phyloP scores from a whole-genome alignment of 495 filamentous ascomycete genomes.

The Tuber brumale region DNA sequence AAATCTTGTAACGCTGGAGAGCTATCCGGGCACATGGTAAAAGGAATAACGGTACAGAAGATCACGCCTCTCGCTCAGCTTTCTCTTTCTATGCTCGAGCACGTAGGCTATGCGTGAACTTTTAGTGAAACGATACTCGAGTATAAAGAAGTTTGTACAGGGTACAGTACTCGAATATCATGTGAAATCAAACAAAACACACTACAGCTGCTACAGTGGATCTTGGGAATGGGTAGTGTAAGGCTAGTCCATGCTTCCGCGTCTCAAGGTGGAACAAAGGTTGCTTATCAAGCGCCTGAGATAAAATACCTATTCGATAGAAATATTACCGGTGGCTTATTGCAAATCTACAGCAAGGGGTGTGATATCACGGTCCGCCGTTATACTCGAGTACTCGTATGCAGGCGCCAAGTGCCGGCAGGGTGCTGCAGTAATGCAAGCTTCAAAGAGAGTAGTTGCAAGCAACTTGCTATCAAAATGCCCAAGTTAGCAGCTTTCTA shows the following conservation, averaged over 20 bases:
- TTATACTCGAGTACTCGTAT: too few relatives aligned
- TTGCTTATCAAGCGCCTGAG: neutral
- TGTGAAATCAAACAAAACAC: neutral
- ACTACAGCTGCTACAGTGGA: neutral
- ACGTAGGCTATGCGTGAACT: neutral
- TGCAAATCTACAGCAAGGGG: neutral
- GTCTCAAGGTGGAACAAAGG: neutral
- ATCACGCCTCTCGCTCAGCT: neutral
- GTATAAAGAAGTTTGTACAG: neutral
- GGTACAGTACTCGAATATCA: neutral
- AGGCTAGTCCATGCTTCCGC: neutral
- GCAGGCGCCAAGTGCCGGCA: neutral
- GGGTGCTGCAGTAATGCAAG: neutral
- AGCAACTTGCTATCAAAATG: neutral
- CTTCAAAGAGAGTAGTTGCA: neutral
- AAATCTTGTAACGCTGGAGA: neutral
- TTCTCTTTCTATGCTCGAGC: neutral
- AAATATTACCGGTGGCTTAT: neutral
- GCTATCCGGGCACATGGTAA: neutral
- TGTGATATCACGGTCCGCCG: neutral
- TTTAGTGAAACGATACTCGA: neutral
- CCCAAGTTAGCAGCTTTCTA: neutral
- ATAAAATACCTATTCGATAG: neutral
- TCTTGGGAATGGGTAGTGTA: neutral
- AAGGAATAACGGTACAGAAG: neutral